phyloP scores from a whole-genome alignment of 73 alveolate genomes.

The Paramecium pentaurelia region DNA sequence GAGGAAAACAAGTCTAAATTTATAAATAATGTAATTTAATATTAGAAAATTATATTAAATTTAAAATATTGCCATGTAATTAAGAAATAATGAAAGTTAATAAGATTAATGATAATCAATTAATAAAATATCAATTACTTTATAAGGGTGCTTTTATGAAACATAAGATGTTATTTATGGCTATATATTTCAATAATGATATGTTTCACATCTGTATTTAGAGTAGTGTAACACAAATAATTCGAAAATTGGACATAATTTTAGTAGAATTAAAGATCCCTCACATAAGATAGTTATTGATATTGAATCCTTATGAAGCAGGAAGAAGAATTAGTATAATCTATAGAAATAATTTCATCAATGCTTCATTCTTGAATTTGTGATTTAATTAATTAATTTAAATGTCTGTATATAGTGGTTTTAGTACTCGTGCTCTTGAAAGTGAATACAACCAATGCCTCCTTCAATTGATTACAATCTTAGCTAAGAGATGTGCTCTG shows the following conservation, averaged over 20 bases:
- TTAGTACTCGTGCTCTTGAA: neutral
- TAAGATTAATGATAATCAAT: neutral
- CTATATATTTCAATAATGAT: neutral
- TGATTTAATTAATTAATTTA: conserved; percentile 4
- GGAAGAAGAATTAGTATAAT: neutral
- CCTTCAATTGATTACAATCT: neutral
- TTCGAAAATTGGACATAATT: neutral
- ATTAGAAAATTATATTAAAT: neutral
- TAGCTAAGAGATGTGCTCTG: neutral
- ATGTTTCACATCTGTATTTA: neutral
- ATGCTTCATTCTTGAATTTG: conserved; percentile 17
- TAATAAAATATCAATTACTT: neutral
- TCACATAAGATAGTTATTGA: neutral
- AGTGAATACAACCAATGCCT: neutral
- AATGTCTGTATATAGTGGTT: conserved; percentile 35
- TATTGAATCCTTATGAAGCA: neutral
- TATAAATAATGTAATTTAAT: neutral
- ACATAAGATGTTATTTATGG: neutral
- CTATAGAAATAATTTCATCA: neutral
- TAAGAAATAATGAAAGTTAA: neutral
- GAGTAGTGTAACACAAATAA: neutral
- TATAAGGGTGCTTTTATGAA: neutral
- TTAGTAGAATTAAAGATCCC: neutral
- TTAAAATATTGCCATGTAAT: neutral
- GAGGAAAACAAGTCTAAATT: neutral